These are phyloP conservation scores for Scutellaria baicalensis DNA, from an alignment of 257 asterid genomes.

Conservation along the genomic window DNA sequence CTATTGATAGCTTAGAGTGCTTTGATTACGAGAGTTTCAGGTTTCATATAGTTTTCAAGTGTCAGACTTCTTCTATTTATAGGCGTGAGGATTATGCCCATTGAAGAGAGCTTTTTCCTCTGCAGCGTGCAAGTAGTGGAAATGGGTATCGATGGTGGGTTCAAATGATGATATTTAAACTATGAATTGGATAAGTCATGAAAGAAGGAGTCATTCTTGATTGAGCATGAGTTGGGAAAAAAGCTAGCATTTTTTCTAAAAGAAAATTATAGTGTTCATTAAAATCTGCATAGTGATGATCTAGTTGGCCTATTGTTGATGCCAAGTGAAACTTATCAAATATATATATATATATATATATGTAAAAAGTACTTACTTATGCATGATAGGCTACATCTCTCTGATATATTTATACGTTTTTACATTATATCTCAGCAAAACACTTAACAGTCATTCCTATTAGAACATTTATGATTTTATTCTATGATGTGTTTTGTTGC, in stretches of 20 bases:
- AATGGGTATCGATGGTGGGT: neutral
- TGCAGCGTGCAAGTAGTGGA: too few relatives aligned
- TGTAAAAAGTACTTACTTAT: neutral
- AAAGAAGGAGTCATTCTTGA: neutral
- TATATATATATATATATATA: too few relatives aligned
- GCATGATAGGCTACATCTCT: neutral
- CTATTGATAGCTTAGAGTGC: too few relatives aligned
- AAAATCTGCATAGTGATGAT: neutral
- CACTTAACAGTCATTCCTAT: neutral
- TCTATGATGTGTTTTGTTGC: too few relatives aligned
- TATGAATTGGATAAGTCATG: neutral
- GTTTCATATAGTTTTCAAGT: too few relatives aligned
- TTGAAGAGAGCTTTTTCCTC: too few relatives aligned
- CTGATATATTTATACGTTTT: neutral
- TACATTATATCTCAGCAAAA: neutral
- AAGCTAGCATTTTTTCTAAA: neutral
- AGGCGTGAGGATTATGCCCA: too few relatives aligned
- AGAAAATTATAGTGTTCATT: neutral
- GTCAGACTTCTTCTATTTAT: too few relatives aligned
- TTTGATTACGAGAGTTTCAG: too few relatives aligned
- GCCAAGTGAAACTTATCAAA: neutral
- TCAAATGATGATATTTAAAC: neutral
- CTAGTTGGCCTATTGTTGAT: neutral
- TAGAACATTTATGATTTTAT: neutral
- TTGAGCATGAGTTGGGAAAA: neutral